Base-by-base conservation (phyloP, 805 yeast species). In the Wickerhamomyces subpelliculosus region DNA sequence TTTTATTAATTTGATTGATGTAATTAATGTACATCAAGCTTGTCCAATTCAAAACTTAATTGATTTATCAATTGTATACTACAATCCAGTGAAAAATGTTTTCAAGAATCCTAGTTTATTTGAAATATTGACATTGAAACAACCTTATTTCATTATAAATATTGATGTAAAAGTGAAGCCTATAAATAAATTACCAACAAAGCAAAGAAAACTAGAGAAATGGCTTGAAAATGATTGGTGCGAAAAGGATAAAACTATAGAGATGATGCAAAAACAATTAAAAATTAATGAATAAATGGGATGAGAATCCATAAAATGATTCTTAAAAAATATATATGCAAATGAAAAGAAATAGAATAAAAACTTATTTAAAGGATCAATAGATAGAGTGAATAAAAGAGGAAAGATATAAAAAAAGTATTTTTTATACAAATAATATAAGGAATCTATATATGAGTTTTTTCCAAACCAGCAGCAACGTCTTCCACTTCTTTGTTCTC, bases 191-290 rank as follows among this genome's bases (percentile, higher is more conserved):
- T 57, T 83, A 10, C 79, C 84, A 0, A 36, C 53, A 8, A 81
- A 73, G 45, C 64, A 78, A 21, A 61, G 67, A 34, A 75, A 73
- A 45, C 46, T 82, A 27, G 88, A 84, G 45, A 76, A 73, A 55
- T 88, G 93, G 84, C 58, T 88, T 8, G 96, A 88, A 54, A 63
- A 63, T 29, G 62, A 66, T 25, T 88, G 96, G 96, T 58, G 60
- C 8, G 75, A 71, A 27, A 86, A 85, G 52, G 96, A 88, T 52
- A 64, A 54, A 38, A 43, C 67, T 35, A 62, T 77, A 21, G 60
- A 60, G 4, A 58, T 60, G 32, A 58, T 72, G 44, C 62, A 68
- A 42, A 54, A 45, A 22, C 60, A 61, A 24, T 50, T 63, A 20
- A 55, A 47, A 37, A 43, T 49, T 34, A 38, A 36, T 17, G 35